A percentile compares a stretch with the other conserved stretches of the same genome.
Evolutionary conservation across 2,329 filamentous ascomycete species (phyloP).

Genomic region (Cadophora malorum): DNA sequence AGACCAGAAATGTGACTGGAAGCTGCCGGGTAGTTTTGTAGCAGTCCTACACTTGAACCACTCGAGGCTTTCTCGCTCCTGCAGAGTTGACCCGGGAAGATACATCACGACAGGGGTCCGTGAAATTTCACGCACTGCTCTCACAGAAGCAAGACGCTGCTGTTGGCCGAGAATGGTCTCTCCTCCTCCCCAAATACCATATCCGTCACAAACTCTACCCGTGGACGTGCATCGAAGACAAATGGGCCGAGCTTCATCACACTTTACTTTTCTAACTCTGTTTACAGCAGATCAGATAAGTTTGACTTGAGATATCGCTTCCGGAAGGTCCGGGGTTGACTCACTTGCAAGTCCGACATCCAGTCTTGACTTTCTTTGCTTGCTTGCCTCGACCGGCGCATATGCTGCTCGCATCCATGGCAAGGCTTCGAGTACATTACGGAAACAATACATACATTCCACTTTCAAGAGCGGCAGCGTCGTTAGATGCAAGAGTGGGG

Average conservation of each 20-base stretch:
- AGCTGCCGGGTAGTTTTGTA: neutral
- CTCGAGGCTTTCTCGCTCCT: neutral
- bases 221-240: neutral
- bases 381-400: neutral
- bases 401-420: neutral
- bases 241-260: neutral
- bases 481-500: neutral
- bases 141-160: neutral
- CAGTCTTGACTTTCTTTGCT: neutral
- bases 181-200: neutral
- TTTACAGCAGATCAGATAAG: neutral
- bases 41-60: neutral
- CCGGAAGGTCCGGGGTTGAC: neutral
- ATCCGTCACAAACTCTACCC: neutral
- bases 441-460: too few relatives aligned
- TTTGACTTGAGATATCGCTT: neutral
- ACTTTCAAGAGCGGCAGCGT: neutral
- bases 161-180: neutral
- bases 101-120: neutral
- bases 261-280: neutral
- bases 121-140: neutral
- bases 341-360: neutral
- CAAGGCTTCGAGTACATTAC: neutral
- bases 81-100: neutral
- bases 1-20: neutral